These are phyloP conservation scores for Hirschioporus abietinus DNA, from an alignment of 768 basidiomycete species.

Conservation along the genomic window DNA sequence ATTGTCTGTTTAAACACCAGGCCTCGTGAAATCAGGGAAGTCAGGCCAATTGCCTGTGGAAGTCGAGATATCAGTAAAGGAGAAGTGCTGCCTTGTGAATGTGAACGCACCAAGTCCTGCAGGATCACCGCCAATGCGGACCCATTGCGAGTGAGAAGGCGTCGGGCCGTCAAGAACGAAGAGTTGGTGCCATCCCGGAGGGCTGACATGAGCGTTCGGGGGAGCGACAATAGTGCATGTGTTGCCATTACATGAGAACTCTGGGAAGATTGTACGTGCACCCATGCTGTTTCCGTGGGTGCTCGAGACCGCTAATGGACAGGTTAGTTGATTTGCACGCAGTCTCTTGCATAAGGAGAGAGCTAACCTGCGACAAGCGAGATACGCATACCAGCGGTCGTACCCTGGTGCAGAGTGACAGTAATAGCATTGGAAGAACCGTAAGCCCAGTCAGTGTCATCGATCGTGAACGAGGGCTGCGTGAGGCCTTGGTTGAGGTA, in stretches of 20 bases:
- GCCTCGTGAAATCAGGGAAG: constrained; percentile 59
- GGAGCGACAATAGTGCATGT: constrained; percentile 76
- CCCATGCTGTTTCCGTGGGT: constrained; percentile 80
- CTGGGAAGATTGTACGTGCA: constrained; percentile 65
- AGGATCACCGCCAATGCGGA: constrained; percentile 78
- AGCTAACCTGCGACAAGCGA: constrained; percentile 61
- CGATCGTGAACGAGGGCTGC: constrained; percentile 59
- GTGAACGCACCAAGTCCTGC: constrained; percentile 34
- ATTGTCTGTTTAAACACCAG: constrained; percentile 45
- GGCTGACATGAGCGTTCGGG: constrained; percentile 59
- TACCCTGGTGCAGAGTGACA: constrained; percentile 34
- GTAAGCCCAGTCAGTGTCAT: constrained; percentile 58
- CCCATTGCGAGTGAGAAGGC: constrained; percentile 68
- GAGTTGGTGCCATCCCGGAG: constrained; percentile 74
- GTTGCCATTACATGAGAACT: constrained; percentile 60
- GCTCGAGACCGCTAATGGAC: constrained; percentile 54
- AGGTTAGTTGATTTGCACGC: constrained; percentile 6
- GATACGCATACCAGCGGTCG: constrained; percentile 44
- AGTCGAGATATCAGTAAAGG: not conserved
- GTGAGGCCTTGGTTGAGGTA: constrained; percentile 62
- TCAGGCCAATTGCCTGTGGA: constrained; percentile 58
- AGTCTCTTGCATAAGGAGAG: not conserved
- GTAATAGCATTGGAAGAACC: constrained; percentile 49
- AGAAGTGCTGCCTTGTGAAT: not conserved
- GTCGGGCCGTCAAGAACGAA: constrained; percentile 77